Evolutionary conservation across 2,329 filamentous ascomycete genomes (phyloP).

Genomic region (Fusarium longipes): DNA sequence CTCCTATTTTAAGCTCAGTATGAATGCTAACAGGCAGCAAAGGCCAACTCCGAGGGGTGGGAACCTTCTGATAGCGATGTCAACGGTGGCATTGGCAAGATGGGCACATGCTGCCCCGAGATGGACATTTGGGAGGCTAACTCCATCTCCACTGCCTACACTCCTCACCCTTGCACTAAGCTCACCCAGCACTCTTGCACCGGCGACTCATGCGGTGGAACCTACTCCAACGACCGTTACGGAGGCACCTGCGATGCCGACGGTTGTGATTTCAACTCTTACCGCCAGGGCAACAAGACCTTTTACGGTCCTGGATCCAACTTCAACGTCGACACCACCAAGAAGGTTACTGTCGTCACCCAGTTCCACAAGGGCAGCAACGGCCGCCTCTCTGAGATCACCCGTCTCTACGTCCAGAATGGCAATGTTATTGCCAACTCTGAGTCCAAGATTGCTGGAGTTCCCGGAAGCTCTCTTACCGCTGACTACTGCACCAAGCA

Average conservation of each 20-base stretch:
- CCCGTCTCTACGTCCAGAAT: constrained; percentile 73
- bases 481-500: constrained; percentile 67
- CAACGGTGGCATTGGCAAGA: constrained; percentile 64
- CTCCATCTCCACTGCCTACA: constrained; percentile 71
- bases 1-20: background rate
- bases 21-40: constrained; percentile 45
- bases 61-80: constrained; percentile 61
- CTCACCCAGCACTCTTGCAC: constrained; percentile 63
- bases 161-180: constrained; percentile 71
- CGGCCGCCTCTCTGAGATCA: constrained; percentile 69
- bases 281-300: constrained; percentile 70
- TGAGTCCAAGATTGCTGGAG: constrained; percentile 53
- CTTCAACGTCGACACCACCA: constrained; percentile 68
- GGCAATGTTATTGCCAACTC: constrained; percentile 68
- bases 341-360: constrained; percentile 73
- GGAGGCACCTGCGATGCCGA: constrained; percentile 73
- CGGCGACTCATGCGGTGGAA: constrained; percentile 63
- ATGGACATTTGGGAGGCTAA: constrained; percentile 76
- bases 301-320: constrained; percentile 70
- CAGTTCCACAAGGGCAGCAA: constrained; percentile 65
- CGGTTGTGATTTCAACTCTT: constrained; percentile 77
- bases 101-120: constrained; percentile 71
- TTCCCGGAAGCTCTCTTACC: constrained; percentile 63
- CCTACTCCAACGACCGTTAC: constrained; percentile 66
- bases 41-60: constrained; percentile 67